phyloP scores from a whole-genome alignment of 177 flowering plant genomes.

The Vitis hybrid region DNA sequence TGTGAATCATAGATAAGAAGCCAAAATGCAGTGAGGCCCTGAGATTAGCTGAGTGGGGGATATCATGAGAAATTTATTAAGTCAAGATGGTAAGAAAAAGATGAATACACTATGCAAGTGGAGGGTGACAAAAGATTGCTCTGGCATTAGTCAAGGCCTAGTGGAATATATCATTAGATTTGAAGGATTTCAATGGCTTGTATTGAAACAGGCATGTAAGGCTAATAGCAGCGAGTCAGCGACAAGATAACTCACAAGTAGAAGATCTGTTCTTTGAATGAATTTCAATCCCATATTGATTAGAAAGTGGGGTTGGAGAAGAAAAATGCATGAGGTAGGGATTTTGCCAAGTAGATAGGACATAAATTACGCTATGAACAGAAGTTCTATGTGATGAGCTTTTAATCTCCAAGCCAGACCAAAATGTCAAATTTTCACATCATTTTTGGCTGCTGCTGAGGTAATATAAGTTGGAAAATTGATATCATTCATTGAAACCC shows the following conservation, averaged over 20 bases:
- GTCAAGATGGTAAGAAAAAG: conserved; percentile 14
- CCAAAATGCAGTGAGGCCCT: not conserved
- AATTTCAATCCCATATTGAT: not conserved
- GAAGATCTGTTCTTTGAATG: not conserved
- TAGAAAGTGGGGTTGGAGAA: conserved; percentile 4
- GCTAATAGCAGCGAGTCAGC: too few species aligned
- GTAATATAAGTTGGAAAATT: too few species aligned
- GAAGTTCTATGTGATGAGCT: too few species aligned
- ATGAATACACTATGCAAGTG: conserved; percentile 26
- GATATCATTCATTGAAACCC: too few species aligned
- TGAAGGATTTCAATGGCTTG: conserved; percentile 2
- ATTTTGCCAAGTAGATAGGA: not conserved
- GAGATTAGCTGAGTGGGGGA: conserved; percentile 2
- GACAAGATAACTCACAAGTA: not conserved
- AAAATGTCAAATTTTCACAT: too few species aligned
- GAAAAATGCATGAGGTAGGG: not conserved
- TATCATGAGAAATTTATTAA: conserved; percentile 12
- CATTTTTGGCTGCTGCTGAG: too few species aligned
- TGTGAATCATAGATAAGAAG: conserved; percentile 17
- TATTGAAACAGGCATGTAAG: not conserved
- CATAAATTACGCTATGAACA: too few species aligned
- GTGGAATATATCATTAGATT: conserved; percentile 12
- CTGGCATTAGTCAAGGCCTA: conserved; percentile 2
- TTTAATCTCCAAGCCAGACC: too few species aligned
- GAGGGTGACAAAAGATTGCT: conserved; percentile 28